Base-by-base conservation (phyloP, 2,329 filamentous ascomycete species). In the Cladosporium sp. region DNA sequence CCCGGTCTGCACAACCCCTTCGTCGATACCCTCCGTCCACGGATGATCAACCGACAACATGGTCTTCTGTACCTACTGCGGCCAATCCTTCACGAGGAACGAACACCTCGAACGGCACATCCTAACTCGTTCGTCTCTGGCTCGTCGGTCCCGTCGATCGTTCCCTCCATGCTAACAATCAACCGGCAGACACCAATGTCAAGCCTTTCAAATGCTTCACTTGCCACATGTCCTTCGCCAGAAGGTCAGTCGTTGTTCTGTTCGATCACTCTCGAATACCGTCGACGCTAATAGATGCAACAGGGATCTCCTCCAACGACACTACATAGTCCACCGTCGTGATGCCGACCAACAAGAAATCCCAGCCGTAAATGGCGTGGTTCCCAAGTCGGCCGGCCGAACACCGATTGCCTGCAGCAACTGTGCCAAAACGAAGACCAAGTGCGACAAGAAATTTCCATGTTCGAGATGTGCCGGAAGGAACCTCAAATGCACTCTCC, bases 171-270 rank as follows among this genome's bases (percentile, higher is more conserved):
- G 18, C 45, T 48, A 34, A 48, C 45, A 4, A 15, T 34, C 18
- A 11, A 32, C 19, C 37, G 34, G 7, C 57, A 77, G 74, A 78
- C 56, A 78, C 74, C 49, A 77, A 77, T 60, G 73, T 78, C n/a
- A 78, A 78, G 63, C 75, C 75, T 2, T 78, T 76, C 69, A 77
- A 77, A 65, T 78, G 75, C 63, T 75, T 74, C 54, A 77, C 73
- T 29, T 78, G 75, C 59, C 74, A 78, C 54, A 78, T 78, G 75
- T 77, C 74, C 52, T 78, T 78, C 59, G 74, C 75, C 56, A 66
- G 75, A 56, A 69, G 74, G 75, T 78, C 61, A 51, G 72, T 68
- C 15, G 22, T 47, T n/a, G n/a, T n/a, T 36, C 3, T 39, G 7
- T 11, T 39, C 17, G 37, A 39, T 39, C 37, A 13, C 24, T n/a